Evolutionary conservation across 2,329 filamentous ascomycete species (phyloP), one percentile per base, ranked within the genome.

Genomic region (Nigrospora oryzae): DNA sequence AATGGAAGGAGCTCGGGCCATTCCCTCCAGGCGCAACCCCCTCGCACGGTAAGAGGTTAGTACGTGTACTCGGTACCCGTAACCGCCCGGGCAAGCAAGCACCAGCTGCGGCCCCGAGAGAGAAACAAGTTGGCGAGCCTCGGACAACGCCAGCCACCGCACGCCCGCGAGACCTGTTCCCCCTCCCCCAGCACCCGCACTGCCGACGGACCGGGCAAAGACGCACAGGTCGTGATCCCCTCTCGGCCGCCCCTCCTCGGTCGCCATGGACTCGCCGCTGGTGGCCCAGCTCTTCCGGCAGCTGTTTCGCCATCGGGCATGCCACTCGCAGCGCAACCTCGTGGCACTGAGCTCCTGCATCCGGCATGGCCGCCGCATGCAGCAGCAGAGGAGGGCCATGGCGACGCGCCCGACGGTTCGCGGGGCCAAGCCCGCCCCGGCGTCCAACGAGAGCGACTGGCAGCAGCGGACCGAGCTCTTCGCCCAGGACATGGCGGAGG

Each of bases 271-370:
- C 68, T 90, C 87, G 15, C 84, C 84, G 47, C 71, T 87, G 50
- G 75, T 89, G 53, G 79, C 79, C 40, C 84, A 84, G 61, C 75
- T 95, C 60, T 91, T 96, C 59, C 81, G 86, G 57, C 86, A 89
- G 70, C 79, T 97, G 36, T 94, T 95, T 57, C 80, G 81, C 38
- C 86, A 90, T 58, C 78, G 79, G 40, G 74, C 80, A 41, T 85
- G 83, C 59, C 74, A 77, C 57, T 70, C 72, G 44, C 63, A 75
- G 52, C 68, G 71, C 44, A 68, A 68, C 44, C 52, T 69, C 36
- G 58, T 57, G 38, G 56, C 60, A 10, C 55, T 70, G 15, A 61
- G 63, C 36, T 59, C 62, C 30, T 62, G 61, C 36, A 60, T 67
- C 45, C 67, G 65, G 37, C 56, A 66, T 57, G 66, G 65, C 43